phyloP scores from a whole-genome alignment of 2,329 filamentous ascomycete species.

The Lachnellula hyalina region DNA sequence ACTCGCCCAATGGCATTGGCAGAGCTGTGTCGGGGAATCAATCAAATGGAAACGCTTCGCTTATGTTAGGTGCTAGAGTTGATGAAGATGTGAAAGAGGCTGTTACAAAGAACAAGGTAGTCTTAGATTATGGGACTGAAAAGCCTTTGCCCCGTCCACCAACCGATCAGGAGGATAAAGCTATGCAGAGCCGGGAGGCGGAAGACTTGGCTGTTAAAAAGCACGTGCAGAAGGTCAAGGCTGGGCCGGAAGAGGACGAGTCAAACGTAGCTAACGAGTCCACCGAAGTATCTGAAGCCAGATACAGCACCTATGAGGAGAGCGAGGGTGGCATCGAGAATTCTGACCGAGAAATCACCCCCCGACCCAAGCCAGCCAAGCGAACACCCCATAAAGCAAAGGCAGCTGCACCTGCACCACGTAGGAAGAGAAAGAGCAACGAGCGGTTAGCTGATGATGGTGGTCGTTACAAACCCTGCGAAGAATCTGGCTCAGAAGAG shows the following conservation, averaged over 20 bases:
- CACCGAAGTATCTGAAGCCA: neutral
- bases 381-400: conserved; percentile 7
- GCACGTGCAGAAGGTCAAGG: neutral
- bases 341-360: conserved; percentile 4
- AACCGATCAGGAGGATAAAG: neutral
- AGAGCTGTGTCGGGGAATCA: conserved; percentile 14
- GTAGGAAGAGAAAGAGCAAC: conserved; percentile 19
- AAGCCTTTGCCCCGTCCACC: neutral
- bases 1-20: conserved; percentile 12
- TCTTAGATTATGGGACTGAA: neutral
- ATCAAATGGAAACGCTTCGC: neutral
- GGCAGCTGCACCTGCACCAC: neutral
- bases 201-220: neutral
- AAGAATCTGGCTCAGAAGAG: conserved; percentile 13
- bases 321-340: neutral
- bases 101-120: neutral
- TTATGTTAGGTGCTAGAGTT: conserved; percentile 1
- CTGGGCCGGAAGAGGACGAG: neutral
- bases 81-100: neutral
- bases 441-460: conserved; percentile 17
- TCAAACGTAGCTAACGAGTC: neutral
- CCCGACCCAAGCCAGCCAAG: conserved; percentile 3
- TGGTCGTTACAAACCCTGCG: conserved; percentile 15
- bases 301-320: neutral
- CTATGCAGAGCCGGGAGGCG: conserved; percentile 6